Percentiles rank a stretch among this genome's conserved stretches.
phyloP scores from a whole-genome alignment of 2,329 filamentous ascomycete species.

The Penicillium sclerotigenum region DNA sequence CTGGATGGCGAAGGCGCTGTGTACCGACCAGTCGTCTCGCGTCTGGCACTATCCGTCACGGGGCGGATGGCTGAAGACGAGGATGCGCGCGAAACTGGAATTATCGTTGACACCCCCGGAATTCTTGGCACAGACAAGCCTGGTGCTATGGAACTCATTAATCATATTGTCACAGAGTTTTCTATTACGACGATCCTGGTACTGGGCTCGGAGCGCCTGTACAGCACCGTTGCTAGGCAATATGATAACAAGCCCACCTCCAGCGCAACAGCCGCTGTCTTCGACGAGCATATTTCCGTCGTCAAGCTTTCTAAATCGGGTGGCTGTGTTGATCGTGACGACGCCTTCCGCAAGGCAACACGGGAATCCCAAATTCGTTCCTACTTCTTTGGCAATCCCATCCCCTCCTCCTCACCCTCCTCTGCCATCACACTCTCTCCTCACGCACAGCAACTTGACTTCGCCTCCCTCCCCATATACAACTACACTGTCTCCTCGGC shows the following conservation, averaged over 20 bases:
- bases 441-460: constrained; percentile 80
- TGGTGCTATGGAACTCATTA: constrained; percentile 70
- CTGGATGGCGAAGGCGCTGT: constrained; percentile 66
- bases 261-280: constrained; percentile 43
- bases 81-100: constrained; percentile 67
- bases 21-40: constrained; percentile 71
- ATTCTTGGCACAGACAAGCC: constrained; percentile 62
- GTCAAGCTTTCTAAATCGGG: constrained; percentile 80
- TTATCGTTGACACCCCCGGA: constrained; percentile 82
- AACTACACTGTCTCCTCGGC: constrained; percentile 59
- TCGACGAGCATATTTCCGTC: constrained; percentile 68
- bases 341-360: constrained; percentile 67
- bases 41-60: constrained; percentile 74
- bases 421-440: constrained; percentile 74
- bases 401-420: constrained; percentile 36
- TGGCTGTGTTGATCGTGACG: constrained; percentile 75
- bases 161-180: constrained; percentile 72
- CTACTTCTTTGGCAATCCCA: constrained; percentile 84
- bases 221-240: constrained; percentile 68
- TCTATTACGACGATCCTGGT: constrained; percentile 77
- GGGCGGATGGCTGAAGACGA: constrained; percentile 74
- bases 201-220: constrained; percentile 73
- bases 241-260: constrained; percentile 56
- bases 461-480: constrained; percentile 71
- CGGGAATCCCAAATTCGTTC: constrained; percentile 77